These are phyloP conservation scores for Pseudomonodictys pantanalensis DNA, from an alignment of 495 filamentous ascomycete species.

Conservation along the genomic window DNA sequence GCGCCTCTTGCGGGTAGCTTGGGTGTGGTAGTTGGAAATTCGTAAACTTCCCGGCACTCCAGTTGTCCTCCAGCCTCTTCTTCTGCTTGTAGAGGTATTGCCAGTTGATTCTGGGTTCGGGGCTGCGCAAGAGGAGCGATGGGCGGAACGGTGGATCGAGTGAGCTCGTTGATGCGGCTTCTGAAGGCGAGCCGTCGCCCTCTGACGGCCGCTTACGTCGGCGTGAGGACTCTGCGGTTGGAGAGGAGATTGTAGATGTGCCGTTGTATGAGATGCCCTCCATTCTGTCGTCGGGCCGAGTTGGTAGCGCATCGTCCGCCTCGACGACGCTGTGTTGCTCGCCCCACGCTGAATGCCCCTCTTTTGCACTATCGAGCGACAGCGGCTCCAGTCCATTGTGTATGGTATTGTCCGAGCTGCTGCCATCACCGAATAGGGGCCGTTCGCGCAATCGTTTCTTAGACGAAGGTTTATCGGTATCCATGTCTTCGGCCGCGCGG, in stretches of 20 bases:
- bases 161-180: slow-evolving; percentile 9
- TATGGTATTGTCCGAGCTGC: slow-evolving; percentile 13
- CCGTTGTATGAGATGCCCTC: slow-evolving; percentile 31
- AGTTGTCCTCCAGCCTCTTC: slow-evolving; percentile 81
- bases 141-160: slow-evolving; percentile 28
- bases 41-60: slow-evolving; percentile 73
- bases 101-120: slow-evolving; percentile 66
- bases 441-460: slow-evolving; percentile 53
- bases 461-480: slow-evolving; percentile 49
- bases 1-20: slow-evolving; percentile 73
- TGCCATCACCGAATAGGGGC: slow-evolving; percentile 44
- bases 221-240: not conserved
- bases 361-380: slow-evolving; percentile 26
- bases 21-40: slow-evolving; percentile 91
- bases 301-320: slow-evolving; percentile 40
- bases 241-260: slow-evolving; percentile 2
- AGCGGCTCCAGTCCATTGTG: slow-evolving; percentile 22
- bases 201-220: slow-evolving; percentile 1
- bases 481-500: slow-evolving; percentile 44
- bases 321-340: slow-evolving; percentile 44
- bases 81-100: slow-evolving; percentile 88
- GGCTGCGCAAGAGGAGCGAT: slow-evolving; percentile 32
- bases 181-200: slow-evolving; percentile 2
- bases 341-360: slow-evolving; percentile 33
- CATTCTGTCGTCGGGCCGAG: slow-evolving; percentile 33